phyloP scores from a whole-genome alignment of 768 basidiomycete species.

The Boletus patriciae region DNA sequence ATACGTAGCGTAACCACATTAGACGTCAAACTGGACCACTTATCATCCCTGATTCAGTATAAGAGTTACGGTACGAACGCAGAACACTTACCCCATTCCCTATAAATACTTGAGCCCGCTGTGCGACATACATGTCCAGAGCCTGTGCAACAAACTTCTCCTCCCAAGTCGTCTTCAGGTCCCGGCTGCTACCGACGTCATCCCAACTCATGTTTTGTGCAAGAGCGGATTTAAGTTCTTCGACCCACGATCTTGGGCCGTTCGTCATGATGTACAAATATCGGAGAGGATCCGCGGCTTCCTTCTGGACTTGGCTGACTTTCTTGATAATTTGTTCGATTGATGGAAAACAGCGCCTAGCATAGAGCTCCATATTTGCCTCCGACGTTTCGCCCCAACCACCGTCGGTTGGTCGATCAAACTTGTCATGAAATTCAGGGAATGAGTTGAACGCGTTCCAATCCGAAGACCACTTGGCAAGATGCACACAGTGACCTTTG shows the following conservation, averaged over 20 bases:
- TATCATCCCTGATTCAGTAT: slow-evolving; percentile 5
- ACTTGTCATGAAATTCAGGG: slow-evolving; percentile 41
- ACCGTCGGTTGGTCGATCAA: slow-evolving; percentile 30
- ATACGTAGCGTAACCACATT: slow-evolving; percentile 42
- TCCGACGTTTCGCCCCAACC: slow-evolving; percentile 15
- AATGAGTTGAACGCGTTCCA: slow-evolving; percentile 50
- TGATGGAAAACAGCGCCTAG: slow-evolving; percentile 43
- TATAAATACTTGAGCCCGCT: slow-evolving; percentile 48
- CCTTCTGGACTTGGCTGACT: slow-evolving; percentile 35
- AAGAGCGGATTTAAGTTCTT: slow-evolving; percentile 40
- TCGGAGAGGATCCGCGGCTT: slow-evolving; percentile 28
- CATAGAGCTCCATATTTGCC: slow-evolving; percentile 28
- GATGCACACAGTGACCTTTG: slow-evolving; percentile 42
- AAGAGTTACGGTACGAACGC: neutral
- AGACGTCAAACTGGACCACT: slow-evolving; percentile 46
- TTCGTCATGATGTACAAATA: slow-evolving; percentile 52
- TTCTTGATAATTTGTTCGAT: slow-evolving; percentile 44
- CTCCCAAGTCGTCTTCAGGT: slow-evolving; percentile 43
- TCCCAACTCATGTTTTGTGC: slow-evolving; percentile 36
- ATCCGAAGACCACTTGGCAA: slow-evolving; percentile 35
- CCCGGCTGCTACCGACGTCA: slow-evolving; percentile 41
- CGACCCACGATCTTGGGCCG: slow-evolving; percentile 42
- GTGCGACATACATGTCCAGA: slow-evolving; percentile 52
- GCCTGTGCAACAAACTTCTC: slow-evolving; percentile 46
- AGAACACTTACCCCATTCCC: slow-evolving; percentile 49